Evolutionary conservation across 148 eudicot genomes (phyloP).

Genomic region (Vaccinium vitisidaea): DNA sequence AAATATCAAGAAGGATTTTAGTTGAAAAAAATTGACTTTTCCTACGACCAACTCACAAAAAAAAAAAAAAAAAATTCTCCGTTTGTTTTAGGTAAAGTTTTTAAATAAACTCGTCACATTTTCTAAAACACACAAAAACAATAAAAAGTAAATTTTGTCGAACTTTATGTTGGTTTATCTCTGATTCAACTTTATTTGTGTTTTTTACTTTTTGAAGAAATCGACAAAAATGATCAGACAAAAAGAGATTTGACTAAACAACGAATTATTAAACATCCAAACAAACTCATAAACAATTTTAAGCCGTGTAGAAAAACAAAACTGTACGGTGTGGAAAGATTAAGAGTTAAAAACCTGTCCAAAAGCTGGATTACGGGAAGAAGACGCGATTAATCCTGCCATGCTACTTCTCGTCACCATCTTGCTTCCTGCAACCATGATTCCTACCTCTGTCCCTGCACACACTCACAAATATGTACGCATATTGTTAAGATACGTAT

Average conservation of each 20-base stretch:
- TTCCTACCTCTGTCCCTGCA: neutral
- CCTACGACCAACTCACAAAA: neutral
- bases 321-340: no score
- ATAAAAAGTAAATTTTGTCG: neutral
- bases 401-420: neutral
- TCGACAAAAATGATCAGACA: neutral
- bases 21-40: constrained; percentile 11
- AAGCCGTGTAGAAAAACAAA: no score
- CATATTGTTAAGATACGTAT: no score
- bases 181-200: neutral
- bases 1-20: constrained; percentile 16
- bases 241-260: neutral
- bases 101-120: neutral
- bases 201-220: neutral
- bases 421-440: neutral
- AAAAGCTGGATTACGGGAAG: neutral
- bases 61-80: neutral
- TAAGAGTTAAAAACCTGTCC: neutral
- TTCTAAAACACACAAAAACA: neutral
- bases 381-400: neutral
- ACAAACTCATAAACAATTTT: neutral
- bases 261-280: neutral
- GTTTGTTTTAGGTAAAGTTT: neutral
- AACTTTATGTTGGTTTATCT: neutral
- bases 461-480: neutral